Percentiles rank a stretch among this genome's conserved stretches.
Evolutionary conservation across 768 basidiomycete genomes (phyloP).

Genomic region (Mycena crocata): DNA sequence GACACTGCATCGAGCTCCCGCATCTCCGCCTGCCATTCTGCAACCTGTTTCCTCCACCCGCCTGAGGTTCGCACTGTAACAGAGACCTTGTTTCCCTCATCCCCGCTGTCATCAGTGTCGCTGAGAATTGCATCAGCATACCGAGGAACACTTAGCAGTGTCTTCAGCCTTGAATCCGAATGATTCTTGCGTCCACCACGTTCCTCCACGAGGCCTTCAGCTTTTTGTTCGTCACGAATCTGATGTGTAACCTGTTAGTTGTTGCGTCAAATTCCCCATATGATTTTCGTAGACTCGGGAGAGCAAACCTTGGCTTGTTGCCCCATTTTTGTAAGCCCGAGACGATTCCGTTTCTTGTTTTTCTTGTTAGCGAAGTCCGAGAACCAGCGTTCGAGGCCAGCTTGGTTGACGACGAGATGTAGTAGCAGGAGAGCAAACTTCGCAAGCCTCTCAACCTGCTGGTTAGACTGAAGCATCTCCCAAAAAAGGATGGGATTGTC

Average conservation of each 20-base stretch:
- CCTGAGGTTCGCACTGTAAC: background rate
- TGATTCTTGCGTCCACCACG: conserved; percentile 3
- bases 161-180: background rate
- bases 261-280: too few species aligned
- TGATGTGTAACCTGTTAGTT: background rate
- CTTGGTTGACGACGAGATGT: background rate
- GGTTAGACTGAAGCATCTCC: background rate
- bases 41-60: background rate
- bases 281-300: too few species aligned
- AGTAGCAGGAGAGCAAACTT: background rate
- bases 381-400: background rate
- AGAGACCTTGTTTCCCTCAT: background rate
- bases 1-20: too few species aligned
- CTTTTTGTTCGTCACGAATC: background rate
- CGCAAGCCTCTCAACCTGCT: background rate
- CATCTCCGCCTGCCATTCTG: conserved; percentile 8
- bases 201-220: background rate
- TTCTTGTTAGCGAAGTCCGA: background rate
- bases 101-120: background rate
- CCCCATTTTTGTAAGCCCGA: background rate
- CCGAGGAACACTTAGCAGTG: background rate
- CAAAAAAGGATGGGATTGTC: background rate
- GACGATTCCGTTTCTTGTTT: background rate
- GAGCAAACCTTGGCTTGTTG: background rate
- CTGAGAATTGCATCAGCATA: conserved; percentile 1